phyloP scores from a whole-genome alignment of 176 grass and related monocot genomes.

The Rhipidocladum racemiflorum region DNA sequence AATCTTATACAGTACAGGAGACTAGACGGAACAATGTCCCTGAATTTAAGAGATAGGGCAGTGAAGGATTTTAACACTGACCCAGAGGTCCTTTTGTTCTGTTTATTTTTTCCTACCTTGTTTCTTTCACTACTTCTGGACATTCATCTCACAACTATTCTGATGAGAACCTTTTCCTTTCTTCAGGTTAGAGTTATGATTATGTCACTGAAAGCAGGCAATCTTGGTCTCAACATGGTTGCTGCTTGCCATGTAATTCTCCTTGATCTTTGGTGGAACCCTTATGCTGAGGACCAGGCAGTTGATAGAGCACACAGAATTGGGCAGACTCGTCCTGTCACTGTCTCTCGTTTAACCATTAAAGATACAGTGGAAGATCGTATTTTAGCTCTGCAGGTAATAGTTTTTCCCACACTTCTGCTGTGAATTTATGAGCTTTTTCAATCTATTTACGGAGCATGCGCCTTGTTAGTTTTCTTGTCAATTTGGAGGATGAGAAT shows the following conservation, averaged over 20 bases:
- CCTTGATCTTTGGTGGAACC: constrained; percentile 97
- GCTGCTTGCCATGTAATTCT: constrained; percentile 92
- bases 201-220: constrained; percentile 92
- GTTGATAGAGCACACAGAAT: constrained; percentile 88
- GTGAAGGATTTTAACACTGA: constrained; percentile 96
- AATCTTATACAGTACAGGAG: constrained; percentile 93
- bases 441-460: background rate
- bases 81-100: constrained; percentile 65
- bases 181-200: constrained; percentile 89
- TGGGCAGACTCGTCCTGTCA: constrained; percentile 79
- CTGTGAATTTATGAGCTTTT: background rate
- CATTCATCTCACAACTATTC: background rate
- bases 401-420: background rate
- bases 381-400: constrained; percentile 90
- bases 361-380: constrained; percentile 89
- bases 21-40: constrained; percentile 92
- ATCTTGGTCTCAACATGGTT: constrained; percentile 91
- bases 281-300: constrained; percentile 85
- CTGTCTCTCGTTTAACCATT: constrained; percentile 72
- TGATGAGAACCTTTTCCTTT: constrained; percentile 3
- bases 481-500: background rate
- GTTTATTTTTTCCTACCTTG: background rate
- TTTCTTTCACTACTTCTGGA: constrained; percentile 8
- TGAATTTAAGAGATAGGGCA: constrained; percentile 70
- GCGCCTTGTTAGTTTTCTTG: background rate